Percentiles rank a stretch among this genome's conserved stretches.
Evolutionary conservation across 73 alveolate species (phyloP).

Genomic region (Breviolum minutum): DNA sequence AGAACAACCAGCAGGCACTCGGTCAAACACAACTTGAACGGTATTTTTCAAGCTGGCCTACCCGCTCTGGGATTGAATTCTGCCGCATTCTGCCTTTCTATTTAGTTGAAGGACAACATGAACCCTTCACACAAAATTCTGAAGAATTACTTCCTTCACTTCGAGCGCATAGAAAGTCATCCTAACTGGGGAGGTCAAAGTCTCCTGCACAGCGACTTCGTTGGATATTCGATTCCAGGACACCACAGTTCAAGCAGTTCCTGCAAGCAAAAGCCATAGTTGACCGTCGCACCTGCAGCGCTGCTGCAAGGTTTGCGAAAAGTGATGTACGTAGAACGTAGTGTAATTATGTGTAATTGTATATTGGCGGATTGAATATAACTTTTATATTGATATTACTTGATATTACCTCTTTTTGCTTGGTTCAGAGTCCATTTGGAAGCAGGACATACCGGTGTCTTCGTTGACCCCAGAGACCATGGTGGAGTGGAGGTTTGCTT

Average conservation of each 20-base stretch:
- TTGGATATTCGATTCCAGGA: constrained; percentile 72
- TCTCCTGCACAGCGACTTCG: constrained; percentile 48
- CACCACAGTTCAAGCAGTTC: not conserved
- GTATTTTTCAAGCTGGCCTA: too few relatives aligned
- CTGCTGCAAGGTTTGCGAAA: too few relatives aligned
- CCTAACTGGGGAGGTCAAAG: not conserved
- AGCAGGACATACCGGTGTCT: constrained; percentile 55
- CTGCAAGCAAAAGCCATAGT: not conserved
- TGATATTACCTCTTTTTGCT: not conserved
- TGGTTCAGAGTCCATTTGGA: too few relatives aligned
- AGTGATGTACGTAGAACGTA: too few relatives aligned
- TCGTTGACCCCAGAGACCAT: not conserved
- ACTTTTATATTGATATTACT: not conserved
- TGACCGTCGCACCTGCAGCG: too few relatives aligned
- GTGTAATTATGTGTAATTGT: not conserved
- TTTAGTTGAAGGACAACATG: too few relatives aligned
- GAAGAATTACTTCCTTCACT: too few relatives aligned
- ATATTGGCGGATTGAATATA: not conserved
- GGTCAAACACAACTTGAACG: not conserved
- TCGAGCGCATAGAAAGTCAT: too few relatives aligned
- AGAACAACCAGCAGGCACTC: constrained; percentile 1
- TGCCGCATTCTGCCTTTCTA: too few relatives aligned
- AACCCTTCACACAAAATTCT: too few relatives aligned
- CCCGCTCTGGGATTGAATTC: too few relatives aligned
- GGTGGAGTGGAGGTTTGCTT: constrained; percentile 50